A percentile compares a stretch with the other conserved stretches of the same genome.
Evolutionary conservation across 2,329 filamentous ascomycete genomes (phyloP).

Genomic region (Pestalotiopsis sp.): DNA sequence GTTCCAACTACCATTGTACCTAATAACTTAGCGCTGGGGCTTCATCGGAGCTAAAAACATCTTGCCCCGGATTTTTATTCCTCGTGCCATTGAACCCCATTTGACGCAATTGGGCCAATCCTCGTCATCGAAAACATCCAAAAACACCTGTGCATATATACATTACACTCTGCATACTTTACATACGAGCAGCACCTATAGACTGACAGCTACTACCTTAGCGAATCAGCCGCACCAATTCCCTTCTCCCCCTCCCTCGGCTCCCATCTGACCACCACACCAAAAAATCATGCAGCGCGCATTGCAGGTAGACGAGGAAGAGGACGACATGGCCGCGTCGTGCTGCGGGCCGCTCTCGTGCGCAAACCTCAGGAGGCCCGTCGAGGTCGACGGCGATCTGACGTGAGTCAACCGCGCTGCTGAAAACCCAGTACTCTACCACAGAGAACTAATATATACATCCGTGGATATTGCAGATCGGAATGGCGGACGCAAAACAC

Average conservation of each 20-base stretch:
- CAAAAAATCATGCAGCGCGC: conserved; percentile 4
- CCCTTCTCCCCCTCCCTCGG: neutral
- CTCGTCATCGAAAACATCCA: too few species aligned
- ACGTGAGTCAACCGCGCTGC: conserved; percentile 29
- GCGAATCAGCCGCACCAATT: neutral
- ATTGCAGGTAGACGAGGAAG: conserved; percentile 1
- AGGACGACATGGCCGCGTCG: conserved; percentile 17
- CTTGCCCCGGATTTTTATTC: neutral
- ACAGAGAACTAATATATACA: neutral
- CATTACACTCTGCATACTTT: neutral
- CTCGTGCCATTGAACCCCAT: neutral
- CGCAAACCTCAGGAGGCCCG: conserved; percentile 39
- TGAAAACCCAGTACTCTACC: neutral
- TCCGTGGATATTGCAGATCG: conserved; percentile 12
- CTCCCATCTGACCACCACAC: too few species aligned
- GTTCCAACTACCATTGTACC: neutral
- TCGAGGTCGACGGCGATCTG: conserved; percentile 44
- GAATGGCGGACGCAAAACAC: conserved; percentile 33
- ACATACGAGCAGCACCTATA: neutral
- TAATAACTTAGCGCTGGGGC: neutral
- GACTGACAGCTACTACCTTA: neutral
- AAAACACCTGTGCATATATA: too few species aligned
- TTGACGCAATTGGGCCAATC: neutral
- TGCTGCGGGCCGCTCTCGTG: conserved; percentile 42
- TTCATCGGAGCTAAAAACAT: neutral